Percentiles rank a stretch among this genome's conserved stretches.
phyloP scores from a whole-genome alignment of 371 early-diverging fungal genomes.

The Mucor circinelloides region DNA sequence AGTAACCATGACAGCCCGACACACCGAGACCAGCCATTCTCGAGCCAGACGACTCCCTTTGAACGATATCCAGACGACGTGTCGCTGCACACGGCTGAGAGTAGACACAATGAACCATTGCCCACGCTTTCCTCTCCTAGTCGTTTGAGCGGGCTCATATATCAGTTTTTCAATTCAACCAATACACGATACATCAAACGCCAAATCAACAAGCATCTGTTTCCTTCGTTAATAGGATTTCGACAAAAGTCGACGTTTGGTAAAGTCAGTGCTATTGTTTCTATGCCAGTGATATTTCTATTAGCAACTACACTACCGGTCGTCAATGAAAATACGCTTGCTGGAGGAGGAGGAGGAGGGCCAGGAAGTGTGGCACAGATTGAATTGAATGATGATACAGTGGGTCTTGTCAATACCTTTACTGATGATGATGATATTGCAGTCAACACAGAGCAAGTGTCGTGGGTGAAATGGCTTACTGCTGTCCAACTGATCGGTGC shows the following conservation, averaged over 20 bases:
- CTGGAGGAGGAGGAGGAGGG: not conserved
- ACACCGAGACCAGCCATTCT: not conserved
- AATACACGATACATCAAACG: conserved; percentile 1
- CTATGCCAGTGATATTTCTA: conserved; percentile 57
- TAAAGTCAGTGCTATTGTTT: conserved; percentile 55
- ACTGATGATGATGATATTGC: conserved; percentile 8
- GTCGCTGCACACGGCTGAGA: conserved; percentile 23
- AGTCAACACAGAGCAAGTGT: conserved; percentile 7
- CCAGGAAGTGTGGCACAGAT: conserved; percentile 8
- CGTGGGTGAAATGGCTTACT: conserved; percentile 54
- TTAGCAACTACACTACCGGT: conserved; percentile 63
- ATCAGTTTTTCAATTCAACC: conserved; percentile 5
- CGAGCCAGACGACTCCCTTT: not conserved
- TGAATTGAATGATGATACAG: conserved; percentile 30
- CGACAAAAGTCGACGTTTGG: conserved; percentile 51
- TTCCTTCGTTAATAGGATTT: conserved; percentile 59
- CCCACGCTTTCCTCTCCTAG: not conserved
- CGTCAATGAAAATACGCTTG: conserved; percentile 44
- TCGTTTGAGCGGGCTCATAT: not conserved
- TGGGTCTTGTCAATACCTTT: conserved; percentile 28
- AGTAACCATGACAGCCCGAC: not conserved
- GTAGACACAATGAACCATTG: conserved; percentile 1
- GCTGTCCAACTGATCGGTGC: conserved; percentile 44
- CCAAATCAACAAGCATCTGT: conserved; percentile 34
- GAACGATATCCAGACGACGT: conserved; percentile 22